Percentiles rank a stretch among this genome's conserved stretches.
Evolutionary conservation across 2,329 filamentous ascomycete genomes (phyloP).

Genomic region (Canariomyces notabilis): DNA sequence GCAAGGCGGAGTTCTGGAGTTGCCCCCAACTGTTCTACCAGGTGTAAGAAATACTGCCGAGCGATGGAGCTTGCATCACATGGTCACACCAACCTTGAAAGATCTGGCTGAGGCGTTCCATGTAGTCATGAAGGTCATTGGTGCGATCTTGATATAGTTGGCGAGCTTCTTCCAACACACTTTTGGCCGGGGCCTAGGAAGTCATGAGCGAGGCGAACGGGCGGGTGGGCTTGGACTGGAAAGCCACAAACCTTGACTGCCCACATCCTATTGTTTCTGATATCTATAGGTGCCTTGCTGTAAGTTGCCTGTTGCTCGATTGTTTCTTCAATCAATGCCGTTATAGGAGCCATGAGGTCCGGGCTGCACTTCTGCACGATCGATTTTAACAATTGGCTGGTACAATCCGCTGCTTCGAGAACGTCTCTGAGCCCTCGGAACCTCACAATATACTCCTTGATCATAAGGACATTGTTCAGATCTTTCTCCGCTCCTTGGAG

Average conservation of each 20-base stretch:
- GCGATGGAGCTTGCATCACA: too few relatives aligned
- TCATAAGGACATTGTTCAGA: slow-evolving; percentile 78
- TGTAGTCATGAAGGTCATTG: slow-evolving; percentile 14
- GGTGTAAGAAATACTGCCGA: not conserved
- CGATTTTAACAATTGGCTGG: slow-evolving; percentile 61
- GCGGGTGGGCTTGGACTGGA: too few relatives aligned
- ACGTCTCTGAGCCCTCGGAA: slow-evolving; percentile 64
- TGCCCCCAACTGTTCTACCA: slow-evolving; percentile 8
- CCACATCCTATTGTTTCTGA: slow-evolving; percentile 85
- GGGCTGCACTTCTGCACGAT: slow-evolving; percentile 60
- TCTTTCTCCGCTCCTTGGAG: slow-evolving; percentile 70
- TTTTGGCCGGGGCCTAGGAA: slow-evolving; percentile 67
- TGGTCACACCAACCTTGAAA: slow-evolving; percentile 10
- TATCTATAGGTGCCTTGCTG: slow-evolving; percentile 72
- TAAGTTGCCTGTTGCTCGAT: slow-evolving; percentile 81
- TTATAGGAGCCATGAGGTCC: slow-evolving; percentile 54
- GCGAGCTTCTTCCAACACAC: slow-evolving; percentile 51
- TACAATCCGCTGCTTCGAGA: slow-evolving; percentile 57
- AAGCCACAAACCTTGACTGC: slow-evolving; percentile 67
- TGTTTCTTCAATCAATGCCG: slow-evolving; percentile 59
- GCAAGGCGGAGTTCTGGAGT: slow-evolving; percentile 15
- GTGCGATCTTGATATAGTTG: slow-evolving; percentile 8
- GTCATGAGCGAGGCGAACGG: slow-evolving; percentile 19
- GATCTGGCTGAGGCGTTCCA: slow-evolving; percentile 11
- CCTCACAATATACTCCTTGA: slow-evolving; percentile 73